Evolutionary conservation across 2,329 filamentous ascomycete species (phyloP), one percentile per base, ranked within the genome.

Genomic region (Xylaria digitata): DNA sequence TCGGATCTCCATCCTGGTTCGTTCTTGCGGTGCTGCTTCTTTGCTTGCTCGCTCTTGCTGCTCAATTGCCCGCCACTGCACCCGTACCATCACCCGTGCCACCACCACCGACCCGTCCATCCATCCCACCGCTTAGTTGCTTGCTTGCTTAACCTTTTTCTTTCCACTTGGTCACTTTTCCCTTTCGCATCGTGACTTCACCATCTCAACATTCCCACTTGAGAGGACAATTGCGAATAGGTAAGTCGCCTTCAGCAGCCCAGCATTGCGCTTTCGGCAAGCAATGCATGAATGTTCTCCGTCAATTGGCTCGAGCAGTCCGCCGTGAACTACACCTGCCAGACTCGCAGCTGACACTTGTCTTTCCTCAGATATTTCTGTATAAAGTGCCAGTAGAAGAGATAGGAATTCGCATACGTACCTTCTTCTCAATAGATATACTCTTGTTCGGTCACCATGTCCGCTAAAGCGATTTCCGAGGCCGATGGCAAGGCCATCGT

Each of bases 401-500:
- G 66, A 65, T 61, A 69, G 72, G 53, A 65, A 71, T 68, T 58
- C 71, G 62, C 63, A 73, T 40, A 75, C 74, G 68, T 74, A 75
- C 75, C 73, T 73, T 65, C 70, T 65, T 63, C 67, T 69, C 57
- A 26, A 43, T 55, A 70, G 61, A 72, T 58, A 60, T 68, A 59
- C 60, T 61, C 37, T 70, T 61, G 62, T 66, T 65, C 61, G 66
- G 68, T 65, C 82, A 87, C 78, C 78, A 96, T 96, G 93, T 94
- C 93, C 81, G 93, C 96, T 83, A 99, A 99, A 86, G 92, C 95
- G 75, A 98, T 99, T 81, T 85, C 92, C 87, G 96, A 99, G 88
- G 95, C 95, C 87, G 96, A 99, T 86, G 96, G 96, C 89, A 99
- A 99, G 92, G 96, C 96, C 89, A 98, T 99, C 87, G 89, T 99